Base-by-base conservation (phyloP, 306 rosid species). In the Citrullus mucosospermus region DNA sequence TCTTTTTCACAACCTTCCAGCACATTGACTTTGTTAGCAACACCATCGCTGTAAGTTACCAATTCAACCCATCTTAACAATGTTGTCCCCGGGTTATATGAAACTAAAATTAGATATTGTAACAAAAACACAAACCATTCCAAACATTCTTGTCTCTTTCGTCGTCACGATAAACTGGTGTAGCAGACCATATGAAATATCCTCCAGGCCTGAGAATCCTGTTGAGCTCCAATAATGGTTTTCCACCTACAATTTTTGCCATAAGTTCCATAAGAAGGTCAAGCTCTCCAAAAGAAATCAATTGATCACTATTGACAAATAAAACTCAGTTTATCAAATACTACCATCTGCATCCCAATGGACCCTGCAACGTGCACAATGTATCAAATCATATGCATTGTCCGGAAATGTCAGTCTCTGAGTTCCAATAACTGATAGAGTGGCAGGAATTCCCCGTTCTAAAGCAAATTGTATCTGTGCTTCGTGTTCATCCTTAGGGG, bases 281-380 rank as follows among this genome's bases (percentile, higher is more conserved):
- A 55, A 36, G 18, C 6, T 9, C 5, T 72, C 15, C 60, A 50
- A 11, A 72, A 50, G 4, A 53, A 50, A 50, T 25, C 6, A 44
- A 38, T 70, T 32, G 48, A n/a, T 28, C 53, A 3, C 22, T 28
- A 34, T 2, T 67, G 62, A 71, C 61, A 65, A 73, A 60, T 4
- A 28, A 25, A 28, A 60, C 66, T 60, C 66, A 12, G 9, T 11
- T 13, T 11, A 60, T 36, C 28, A 72, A 30, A 8, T 46, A 70
- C 79, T 91, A 95, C 99, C 99, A 84, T 92, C 87, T 11, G 97
- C 97, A 85, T 92, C 97, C 99, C 97, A 95, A 51, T 95, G 99
- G 68, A 95, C 97, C 85, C 99, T 85, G 88, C 99, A 95, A 74
- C 97, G 88, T 4, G 99, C 99, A 71, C 99, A 95, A 83, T 95